A percentile compares a stretch with the other conserved stretches of the same genome.
Conservation (phyloP, 768 basidiomycete genomes). For the Xerocomellus intermedius region DNA sequence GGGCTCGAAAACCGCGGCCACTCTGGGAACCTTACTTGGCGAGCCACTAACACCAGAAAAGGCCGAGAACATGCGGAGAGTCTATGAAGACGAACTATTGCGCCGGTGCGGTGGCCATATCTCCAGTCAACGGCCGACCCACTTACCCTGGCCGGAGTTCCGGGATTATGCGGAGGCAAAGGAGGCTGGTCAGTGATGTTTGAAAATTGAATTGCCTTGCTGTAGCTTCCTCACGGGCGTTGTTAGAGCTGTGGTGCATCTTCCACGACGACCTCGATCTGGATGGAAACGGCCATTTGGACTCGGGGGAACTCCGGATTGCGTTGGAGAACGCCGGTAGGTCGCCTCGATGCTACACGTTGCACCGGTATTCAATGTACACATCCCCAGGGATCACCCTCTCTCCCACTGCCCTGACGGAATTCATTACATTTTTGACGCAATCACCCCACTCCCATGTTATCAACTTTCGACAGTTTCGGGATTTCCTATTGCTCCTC, state of each 20-base stretch:
- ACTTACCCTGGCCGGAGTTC: conserved; percentile 71
- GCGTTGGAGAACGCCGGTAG: conserved; percentile 73
- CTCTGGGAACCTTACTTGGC: conserved; percentile 12
- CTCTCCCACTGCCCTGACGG: conserved; percentile 63
- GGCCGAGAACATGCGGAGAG: conserved; percentile 60
- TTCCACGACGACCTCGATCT: conserved; percentile 90
- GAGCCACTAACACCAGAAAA: conserved; percentile 45
- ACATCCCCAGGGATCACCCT: conserved; percentile 66
- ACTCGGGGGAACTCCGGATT: conserved; percentile 57
- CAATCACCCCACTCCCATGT: conserved; percentile 64
- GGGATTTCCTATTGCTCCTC: conserved; percentile 85
- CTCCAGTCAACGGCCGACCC: conserved; percentile 39
- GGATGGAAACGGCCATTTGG: conserved; percentile 83
- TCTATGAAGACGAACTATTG: conserved; percentile 79
- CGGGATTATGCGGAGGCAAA: conserved; percentile 74
- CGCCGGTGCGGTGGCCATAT: conserved; percentile 47
- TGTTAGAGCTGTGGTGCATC: conserved; percentile 81
- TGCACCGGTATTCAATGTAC: conserved; percentile 16
- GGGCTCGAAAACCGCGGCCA: conserved; percentile 24
- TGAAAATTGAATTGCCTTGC: conserved; percentile 11
- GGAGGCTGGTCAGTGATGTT: conserved; percentile 63
- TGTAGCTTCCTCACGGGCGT: conserved; percentile 16
- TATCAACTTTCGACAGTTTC: conserved; percentile 81
- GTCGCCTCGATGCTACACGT: conserved; percentile 22
- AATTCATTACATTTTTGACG: conserved; percentile 80